Conservation (phyloP, 106 monocot species). For the Acorus gramineus region DNA sequence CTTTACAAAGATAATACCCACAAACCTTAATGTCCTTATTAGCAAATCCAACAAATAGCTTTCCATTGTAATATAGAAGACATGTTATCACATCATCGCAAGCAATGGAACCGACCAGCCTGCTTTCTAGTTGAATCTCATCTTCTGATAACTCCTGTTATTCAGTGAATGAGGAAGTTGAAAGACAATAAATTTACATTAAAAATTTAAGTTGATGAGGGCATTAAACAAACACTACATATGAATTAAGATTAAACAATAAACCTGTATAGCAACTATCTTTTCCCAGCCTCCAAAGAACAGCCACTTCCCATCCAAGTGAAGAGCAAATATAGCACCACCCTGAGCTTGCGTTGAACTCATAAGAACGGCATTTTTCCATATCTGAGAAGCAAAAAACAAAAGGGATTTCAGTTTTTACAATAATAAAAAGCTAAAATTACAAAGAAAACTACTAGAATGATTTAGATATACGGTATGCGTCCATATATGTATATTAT, state of each 20-base stretch:
- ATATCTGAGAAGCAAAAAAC: slow-evolving; percentile 40
- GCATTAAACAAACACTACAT: not conserved
- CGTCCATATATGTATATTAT: no score
- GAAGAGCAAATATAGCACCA: slow-evolving; percentile 64
- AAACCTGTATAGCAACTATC: slow-evolving; percentile 60
- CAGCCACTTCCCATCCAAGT: slow-evolving; percentile 44
- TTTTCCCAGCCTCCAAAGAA: slow-evolving; percentile 82
- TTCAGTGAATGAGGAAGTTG: not conserved
- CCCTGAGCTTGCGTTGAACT: slow-evolving; percentile 46
- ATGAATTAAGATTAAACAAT: not conserved
- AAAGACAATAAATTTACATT: not conserved
- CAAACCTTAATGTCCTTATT: slow-evolving; percentile 73
- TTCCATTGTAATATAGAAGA: slow-evolving; percentile 48
- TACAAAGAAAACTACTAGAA: no score
- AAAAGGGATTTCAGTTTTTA: not conserved
- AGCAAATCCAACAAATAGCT: slow-evolving; percentile 68
- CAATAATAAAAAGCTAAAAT: no score
- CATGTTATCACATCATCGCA: slow-evolving; percentile 66
- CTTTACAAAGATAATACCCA: not conserved
- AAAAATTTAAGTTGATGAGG: no score
- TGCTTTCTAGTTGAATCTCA: slow-evolving; percentile 44
- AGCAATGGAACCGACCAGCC: slow-evolving; percentile 48
- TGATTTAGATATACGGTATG: no score
- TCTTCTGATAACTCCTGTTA: slow-evolving; percentile 46
- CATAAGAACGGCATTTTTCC: slow-evolving; percentile 62